Percentiles rank a stretch among this genome's conserved stretches.
phyloP scores from a whole-genome alignment of 2,329 filamentous ascomycete species.

The Ophiostoma ulmi region DNA sequence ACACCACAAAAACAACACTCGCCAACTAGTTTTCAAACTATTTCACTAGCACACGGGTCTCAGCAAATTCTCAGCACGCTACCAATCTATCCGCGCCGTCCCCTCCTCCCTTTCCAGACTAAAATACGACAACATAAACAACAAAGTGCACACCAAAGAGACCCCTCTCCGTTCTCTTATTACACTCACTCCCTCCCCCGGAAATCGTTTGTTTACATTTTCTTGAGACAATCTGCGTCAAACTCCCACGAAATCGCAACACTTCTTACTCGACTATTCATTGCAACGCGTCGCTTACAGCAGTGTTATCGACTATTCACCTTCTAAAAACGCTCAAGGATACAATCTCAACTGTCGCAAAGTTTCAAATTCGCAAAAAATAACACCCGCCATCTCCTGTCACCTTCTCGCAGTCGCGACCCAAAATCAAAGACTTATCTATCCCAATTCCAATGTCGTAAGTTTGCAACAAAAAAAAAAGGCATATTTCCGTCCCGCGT shows the following conservation, averaged over 20 bases:
- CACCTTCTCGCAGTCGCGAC: neutral
- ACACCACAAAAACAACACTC: neutral
- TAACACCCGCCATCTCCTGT: neutral
- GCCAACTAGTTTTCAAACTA: constrained; percentile 3
- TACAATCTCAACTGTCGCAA: constrained; percentile 18
- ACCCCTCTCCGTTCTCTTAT: constrained; percentile 11
- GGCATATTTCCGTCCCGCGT: neutral
- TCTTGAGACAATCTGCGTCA: constrained; percentile 11
- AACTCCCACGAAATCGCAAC: neutral
- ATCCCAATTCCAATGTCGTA: constrained; percentile 1
- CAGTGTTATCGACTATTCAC: neutral
- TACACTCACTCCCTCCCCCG: neutral
- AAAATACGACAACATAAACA: constrained; percentile 16
- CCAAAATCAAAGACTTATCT: neutral
- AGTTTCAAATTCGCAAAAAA: neutral
- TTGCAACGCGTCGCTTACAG: neutral
- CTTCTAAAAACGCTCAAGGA: neutral
- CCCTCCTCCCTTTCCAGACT: constrained; percentile 10
- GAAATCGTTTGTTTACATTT: constrained; percentile 16
- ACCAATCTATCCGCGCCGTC: constrained; percentile 10
- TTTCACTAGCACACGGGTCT: neutral
- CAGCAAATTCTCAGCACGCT: constrained; percentile 11
- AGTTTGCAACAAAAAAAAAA: neutral
- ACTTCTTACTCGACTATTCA: neutral
- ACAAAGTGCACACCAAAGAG: neutral